Evolutionary conservation across 441 rosid species (phyloP), one percentile per base, ranked within the genome.

Genomic region (Gossypium lobatum): DNA sequence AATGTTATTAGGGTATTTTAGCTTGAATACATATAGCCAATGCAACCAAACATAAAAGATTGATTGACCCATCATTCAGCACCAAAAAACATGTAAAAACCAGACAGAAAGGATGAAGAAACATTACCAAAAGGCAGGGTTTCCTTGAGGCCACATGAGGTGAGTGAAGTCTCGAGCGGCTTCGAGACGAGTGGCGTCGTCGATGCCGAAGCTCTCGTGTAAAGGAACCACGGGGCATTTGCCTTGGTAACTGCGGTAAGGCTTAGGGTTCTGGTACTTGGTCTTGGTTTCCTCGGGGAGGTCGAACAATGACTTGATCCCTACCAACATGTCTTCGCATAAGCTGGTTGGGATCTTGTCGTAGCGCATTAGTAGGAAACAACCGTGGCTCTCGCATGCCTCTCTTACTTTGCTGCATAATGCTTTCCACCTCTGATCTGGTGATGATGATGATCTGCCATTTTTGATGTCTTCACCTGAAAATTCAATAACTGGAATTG

Each of bases 61-160:
- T 31, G 34, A 31, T 28, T 28, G 34, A 28, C 6, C 6, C 6
- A 28, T 28, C 34, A 28, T 28, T 11, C 25, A 9, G 50, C 39
- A 14, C 20, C 42, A 39, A 18, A 39, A 64, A 63, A 1, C 48
- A 63, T 4, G n/a, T 0, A 14, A 11, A 59, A 39, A 28, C 63
- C 16, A 13, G 34, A 16, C 21, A 31, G 34, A 1, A 31, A 31
- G 23, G 79, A 18, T 20, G 34, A 42, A 64, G 16, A 11, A 64
- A 42, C 3, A 18, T 65, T 65, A 66, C 89, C 87, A 72, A 84
- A 87, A 87, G 10, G 39, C 8, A 1, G 58, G 71, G 71, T 50
- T 67, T 67, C 71, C 71, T 25, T 67, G 71, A 37, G 78, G 75
- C 78, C 81, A 78, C 78, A 77, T 71, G n/a, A 74, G 78, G 0